A percentile compares a stretch with the other conserved stretches of the same genome.
phyloP scores from a whole-genome alignment of 371 early-diverging fungal species.

The Dinochytrium kinnereticum region DNA sequence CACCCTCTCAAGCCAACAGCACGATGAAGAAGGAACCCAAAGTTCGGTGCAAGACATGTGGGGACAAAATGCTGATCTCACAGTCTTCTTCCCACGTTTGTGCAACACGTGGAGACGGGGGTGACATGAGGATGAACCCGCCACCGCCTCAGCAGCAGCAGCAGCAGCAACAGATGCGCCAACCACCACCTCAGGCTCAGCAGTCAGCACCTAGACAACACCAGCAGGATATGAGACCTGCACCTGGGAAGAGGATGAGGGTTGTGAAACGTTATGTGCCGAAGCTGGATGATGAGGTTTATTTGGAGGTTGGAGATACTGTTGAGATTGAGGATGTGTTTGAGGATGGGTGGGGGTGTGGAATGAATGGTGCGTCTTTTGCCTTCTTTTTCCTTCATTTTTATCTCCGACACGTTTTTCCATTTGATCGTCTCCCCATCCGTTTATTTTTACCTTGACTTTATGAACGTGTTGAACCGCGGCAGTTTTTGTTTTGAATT shows the following conservation, averaged over 20 bases:
- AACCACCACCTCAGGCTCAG: background rate
- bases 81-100: conserved; percentile 14
- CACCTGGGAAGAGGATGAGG: conserved; percentile 11
- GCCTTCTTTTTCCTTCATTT: background rate
- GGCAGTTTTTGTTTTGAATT: no score
- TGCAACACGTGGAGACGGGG: background rate
- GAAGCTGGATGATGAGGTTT: conserved; percentile 24
- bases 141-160: background rate
- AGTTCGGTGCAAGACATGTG: conserved; percentile 18
- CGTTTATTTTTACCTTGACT: background rate
- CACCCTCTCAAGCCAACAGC: background rate
- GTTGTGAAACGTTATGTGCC: conserved; percentile 16
- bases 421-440: background rate
- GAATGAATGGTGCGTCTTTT: conserved; percentile 20
- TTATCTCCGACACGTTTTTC: background rate
- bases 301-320: conserved; percentile 18
- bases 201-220: background rate
- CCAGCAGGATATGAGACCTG: background rate
- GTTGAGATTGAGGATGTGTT: conserved; percentile 24
- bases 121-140: no score
- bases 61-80: conserved; percentile 17
- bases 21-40: conserved; percentile 16
- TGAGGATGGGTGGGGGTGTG: conserved; percentile 28
- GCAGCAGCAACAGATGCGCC: no score
- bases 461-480: no score